Base-by-base conservation (phyloP, 2,329 filamentous ascomycete species). In the Penicillium digitatum region DNA sequence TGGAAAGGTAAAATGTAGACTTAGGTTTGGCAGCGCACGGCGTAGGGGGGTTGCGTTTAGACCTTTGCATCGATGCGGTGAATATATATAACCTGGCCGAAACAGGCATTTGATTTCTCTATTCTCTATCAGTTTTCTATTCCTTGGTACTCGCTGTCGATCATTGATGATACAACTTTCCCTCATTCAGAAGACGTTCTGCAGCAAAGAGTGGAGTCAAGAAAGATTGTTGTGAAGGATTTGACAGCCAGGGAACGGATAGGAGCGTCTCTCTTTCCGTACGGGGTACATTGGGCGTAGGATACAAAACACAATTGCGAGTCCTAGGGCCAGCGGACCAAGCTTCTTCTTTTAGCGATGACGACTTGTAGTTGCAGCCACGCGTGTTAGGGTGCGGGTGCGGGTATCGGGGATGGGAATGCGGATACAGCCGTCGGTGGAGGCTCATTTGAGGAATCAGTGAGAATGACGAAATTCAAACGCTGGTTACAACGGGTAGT, bases 161-260 rank as follows among this genome's bases (percentile, higher is more conserved):
- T 42, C 32, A 26, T 40, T 24, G 50, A 42, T 24, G 51, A 54
- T 49, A n/a, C 37, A 9, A 22, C 26, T 49, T 48, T 24, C 48
- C 48, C 37, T 32, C 16, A 50, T 34, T 22, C 11, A 31, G 38
- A 35, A 26, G 20, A 35, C 16, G 26, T 45, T 32, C 27, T 27
- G 22, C 29, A 29, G 29, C 10, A n/a, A n/a, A n/a, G n/a, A n/a
- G n/a, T 51, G 52, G 52, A 34, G 40, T 26, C 47, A 2, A 8
- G 10, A 38, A 9, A 24, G 39, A 32, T 45, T 54, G 47, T 29
- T 32, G 50, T 45, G 47, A 26, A 35, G 39, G 3, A 32, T 35
- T 45, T 51, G 52, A 51, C 47, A 54, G 52, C 27, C 27, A 45
- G 39, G 27, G 32, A 34, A 27, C 22, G 26, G 20, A 51, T 43